These are phyloP conservation scores for Candida ulmi DNA, from an alignment of 805 yeast genomes.

Conservation along the genomic window DNA sequence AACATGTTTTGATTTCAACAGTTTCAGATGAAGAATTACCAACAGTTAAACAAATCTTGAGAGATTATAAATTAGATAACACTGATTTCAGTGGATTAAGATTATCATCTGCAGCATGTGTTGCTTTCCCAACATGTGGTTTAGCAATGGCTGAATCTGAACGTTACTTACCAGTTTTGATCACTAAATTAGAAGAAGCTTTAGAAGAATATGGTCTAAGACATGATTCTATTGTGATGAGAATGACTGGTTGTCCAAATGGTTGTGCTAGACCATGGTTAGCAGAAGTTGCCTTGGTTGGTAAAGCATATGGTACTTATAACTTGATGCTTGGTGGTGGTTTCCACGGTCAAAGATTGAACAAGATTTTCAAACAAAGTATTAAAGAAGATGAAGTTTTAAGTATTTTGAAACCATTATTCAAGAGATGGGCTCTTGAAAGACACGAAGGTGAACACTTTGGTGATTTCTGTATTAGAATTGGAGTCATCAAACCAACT, in stretches of 20 bases:
- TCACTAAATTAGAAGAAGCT: constrained; percentile 76
- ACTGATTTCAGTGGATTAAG: constrained; percentile 78
- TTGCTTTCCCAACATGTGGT: constrained; percentile 98
- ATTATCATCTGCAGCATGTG: constrained; percentile 92
- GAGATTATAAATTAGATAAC: constrained; percentile 77
- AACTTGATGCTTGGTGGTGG: constrained; percentile 96
- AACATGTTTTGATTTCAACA: constrained; percentile 76
- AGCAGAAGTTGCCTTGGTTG: constrained; percentile 93
- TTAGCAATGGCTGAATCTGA: constrained; percentile 98
- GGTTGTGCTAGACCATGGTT: constrained; percentile 99
- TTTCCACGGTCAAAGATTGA: constrained; percentile 85
- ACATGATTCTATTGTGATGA: constrained; percentile 91
- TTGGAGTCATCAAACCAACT: constrained; percentile 84
- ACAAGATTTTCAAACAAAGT: constrained; percentile 83
- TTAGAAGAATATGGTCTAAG: constrained; percentile 89
- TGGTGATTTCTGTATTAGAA: constrained; percentile 88
- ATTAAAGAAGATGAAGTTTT: constrained; percentile 88
- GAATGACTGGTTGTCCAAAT: constrained; percentile 99
- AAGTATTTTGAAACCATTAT: constrained; percentile 71
- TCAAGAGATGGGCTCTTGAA: constrained; percentile 92
- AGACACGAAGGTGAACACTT: constrained; percentile 89
- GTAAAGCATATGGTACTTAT: constrained; percentile 91
- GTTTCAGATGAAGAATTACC: constrained; percentile 65
- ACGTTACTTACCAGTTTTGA: constrained; percentile 74
- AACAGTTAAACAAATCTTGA: constrained; percentile 56